These are phyloP conservation scores for Kwoniella botswanensis DNA, from an alignment of 768 basidiomycete species.

Conservation along the genomic window DNA sequence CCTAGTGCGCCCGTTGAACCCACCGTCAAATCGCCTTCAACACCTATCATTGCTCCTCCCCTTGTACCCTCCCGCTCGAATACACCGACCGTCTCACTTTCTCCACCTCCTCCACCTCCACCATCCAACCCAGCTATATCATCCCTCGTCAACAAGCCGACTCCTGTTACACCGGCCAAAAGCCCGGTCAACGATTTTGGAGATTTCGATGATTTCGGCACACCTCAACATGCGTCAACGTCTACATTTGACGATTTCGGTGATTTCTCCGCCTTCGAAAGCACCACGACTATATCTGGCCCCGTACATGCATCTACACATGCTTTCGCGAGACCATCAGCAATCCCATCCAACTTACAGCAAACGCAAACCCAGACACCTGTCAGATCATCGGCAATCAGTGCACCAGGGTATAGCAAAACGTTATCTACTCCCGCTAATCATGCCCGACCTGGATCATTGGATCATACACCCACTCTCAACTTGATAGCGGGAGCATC, in stretches of 20 bases:
- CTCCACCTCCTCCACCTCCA: conserved; percentile 30
- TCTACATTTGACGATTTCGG: conserved; percentile 57
- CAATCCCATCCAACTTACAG: background rate
- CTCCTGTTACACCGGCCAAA: conserved; percentile 12
- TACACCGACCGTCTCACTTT: conserved; percentile 22
- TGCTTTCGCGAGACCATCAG: background rate
- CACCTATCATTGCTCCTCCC: conserved; percentile 5
- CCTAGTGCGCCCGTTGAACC: background rate
- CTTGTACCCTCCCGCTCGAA: conserved; percentile 18
- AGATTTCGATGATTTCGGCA: conserved; percentile 57
- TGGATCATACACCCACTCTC: conserved; percentile 45
- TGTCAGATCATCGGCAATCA: background rate
- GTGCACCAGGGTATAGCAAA: background rate
- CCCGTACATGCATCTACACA: background rate
- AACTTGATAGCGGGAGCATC: conserved; percentile 35
- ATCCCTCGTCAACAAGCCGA: conserved; percentile 59
- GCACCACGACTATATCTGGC: background rate
- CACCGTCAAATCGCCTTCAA: background rate
- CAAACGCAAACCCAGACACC: conserved; percentile 13
- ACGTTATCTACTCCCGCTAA: conserved; percentile 11
- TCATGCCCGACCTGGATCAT: conserved; percentile 23
- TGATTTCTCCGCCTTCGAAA: conserved; percentile 53
- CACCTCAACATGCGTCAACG: conserved; percentile 36
- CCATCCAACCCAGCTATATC: conserved; percentile 46
- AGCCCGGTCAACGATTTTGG: conserved; percentile 29